Percentiles rank a stretch among this genome's conserved stretches.
Evolutionary conservation across 495 filamentous ascomycete species (phyloP).

Genomic region (Xylaria intraflava): DNA sequence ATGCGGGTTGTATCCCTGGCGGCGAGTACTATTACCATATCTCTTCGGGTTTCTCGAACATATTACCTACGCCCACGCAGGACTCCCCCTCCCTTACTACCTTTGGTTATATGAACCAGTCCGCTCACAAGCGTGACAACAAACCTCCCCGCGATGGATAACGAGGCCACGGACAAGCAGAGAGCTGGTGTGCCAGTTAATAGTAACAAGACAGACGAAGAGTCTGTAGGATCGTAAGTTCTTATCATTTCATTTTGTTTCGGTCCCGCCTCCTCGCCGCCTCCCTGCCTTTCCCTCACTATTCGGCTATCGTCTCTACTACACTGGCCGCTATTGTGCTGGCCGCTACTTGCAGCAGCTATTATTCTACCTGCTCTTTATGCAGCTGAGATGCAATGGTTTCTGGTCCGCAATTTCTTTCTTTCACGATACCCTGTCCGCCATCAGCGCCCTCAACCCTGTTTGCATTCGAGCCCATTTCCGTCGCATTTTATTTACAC

Average conservation of each 20-base stretch:
- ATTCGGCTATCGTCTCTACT: not conserved
- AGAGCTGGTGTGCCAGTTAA: not conserved
- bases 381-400: not conserved
- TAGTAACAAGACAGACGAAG: not conserved
- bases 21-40: not conserved
- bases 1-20: not conserved
- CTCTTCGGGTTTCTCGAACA: not conserved
- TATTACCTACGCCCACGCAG: not conserved
- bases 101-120: not conserved
- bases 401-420: not conserved
- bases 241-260: not conserved
- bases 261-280: not conserved
- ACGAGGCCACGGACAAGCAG: not conserved
- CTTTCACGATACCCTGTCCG: no score
- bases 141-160: not conserved
- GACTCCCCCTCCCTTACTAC: not conserved
- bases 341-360: not conserved
- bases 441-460: no score
- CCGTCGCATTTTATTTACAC: no score
- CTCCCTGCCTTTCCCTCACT: not conserved
- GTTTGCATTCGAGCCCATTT: no score
- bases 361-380: not conserved
- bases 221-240: slow-evolving; percentile 7
- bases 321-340: not conserved
- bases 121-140: not conserved